Conservation (phyloP, 176 grass and related monocot genomes). For the Eleusine coracana region DNA sequence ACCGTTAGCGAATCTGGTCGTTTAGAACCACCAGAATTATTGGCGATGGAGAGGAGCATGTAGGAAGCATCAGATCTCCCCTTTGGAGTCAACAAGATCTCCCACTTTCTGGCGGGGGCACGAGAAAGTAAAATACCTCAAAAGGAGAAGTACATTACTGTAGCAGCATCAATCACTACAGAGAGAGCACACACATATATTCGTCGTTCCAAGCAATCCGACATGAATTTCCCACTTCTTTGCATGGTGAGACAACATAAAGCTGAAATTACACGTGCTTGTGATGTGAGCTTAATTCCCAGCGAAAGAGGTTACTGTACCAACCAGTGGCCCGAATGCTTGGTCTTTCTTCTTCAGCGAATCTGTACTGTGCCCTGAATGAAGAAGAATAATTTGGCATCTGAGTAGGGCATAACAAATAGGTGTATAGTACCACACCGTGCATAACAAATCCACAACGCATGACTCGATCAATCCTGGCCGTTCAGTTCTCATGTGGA, state of each 20-base stretch:
- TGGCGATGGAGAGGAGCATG: background rate
- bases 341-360: background rate
- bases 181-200: background rate
- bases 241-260: background rate
- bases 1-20: slow-evolving; percentile 22
- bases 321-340: background rate
- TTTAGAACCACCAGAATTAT: slow-evolving; percentile 15
- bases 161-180: background rate
- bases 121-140: background rate
- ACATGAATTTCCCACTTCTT: background rate
- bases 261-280: background rate
- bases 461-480: background rate
- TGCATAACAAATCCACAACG: too few species aligned
- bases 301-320: too few species aligned
- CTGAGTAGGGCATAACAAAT: background rate
- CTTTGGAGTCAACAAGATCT: slow-evolving; percentile 31
- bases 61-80: slow-evolving; percentile 33
- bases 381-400: background rate
- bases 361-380: background rate
- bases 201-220: background rate
- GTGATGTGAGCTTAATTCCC: background rate
- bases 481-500: background rate
- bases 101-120: slow-evolving; percentile 12
- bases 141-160: background rate
- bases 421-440: too few species aligned